phyloP scores from a whole-genome alignment of 1,284 basidiomycete genomes.

The Leucoagaricus sp. region DNA sequence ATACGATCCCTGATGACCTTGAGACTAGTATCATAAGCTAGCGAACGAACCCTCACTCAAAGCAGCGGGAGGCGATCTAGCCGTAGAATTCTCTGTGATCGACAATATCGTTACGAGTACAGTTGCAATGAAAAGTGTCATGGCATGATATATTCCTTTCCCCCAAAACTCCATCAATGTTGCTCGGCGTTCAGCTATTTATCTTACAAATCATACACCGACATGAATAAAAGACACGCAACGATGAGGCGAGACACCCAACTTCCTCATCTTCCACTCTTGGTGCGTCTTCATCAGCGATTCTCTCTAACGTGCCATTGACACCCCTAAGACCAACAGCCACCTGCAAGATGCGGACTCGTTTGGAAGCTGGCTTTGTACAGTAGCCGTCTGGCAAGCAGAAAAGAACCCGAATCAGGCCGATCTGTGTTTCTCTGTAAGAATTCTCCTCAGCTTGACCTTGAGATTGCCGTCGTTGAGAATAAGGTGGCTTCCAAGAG shows the following conservation, averaged over 20 bases:
- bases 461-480: constrained; percentile 18
- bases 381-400: constrained; percentile 20
- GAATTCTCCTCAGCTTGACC: constrained; percentile 16
- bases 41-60: constrained; percentile 51
- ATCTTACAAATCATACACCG: neutral
- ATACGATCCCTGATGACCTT: neutral
- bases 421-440: constrained; percentile 5
- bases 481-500: constrained; percentile 18
- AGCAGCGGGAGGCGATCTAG: constrained; percentile 36
- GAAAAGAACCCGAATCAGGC: constrained; percentile 18
- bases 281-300: constrained; percentile 17
- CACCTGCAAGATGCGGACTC: constrained; percentile 22
- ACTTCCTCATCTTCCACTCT: constrained; percentile 2
- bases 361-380: constrained; percentile 15
- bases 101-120: constrained; percentile 73
- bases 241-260: neutral
- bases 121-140: constrained; percentile 82
- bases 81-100: constrained; percentile 45
- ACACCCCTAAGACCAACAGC: constrained; percentile 21
- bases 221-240: constrained; percentile 7
- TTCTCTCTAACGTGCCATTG: constrained; percentile 23
- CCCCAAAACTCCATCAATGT: too few species aligned
- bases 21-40: constrained; percentile 72
- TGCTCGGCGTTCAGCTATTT: neutral
- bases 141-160: constrained; percentile 26